Percentiles rank a stretch among this genome's conserved stretches.
Evolutionary conservation across 148 eudicot species (phyloP).

Genomic region (Chenopodium berlandieri): DNA sequence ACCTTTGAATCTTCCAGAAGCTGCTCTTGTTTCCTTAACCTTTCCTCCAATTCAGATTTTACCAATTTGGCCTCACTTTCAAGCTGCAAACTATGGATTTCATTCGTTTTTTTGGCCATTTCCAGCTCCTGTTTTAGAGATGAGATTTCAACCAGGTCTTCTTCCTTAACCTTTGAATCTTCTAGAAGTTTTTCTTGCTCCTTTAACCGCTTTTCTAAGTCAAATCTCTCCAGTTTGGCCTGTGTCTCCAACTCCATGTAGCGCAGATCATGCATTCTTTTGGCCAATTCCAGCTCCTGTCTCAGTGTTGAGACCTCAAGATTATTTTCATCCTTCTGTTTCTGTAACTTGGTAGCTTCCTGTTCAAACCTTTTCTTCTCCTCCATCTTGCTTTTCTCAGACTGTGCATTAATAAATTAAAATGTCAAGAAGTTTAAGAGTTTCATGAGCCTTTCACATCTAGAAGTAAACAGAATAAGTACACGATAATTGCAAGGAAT

Average conservation of each 20-base stretch:
- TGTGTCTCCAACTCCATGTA: constrained; percentile 43
- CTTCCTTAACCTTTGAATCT: constrained; percentile 46
- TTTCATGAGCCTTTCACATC: not conserved
- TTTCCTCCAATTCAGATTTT: constrained; percentile 50
- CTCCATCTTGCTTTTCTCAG: constrained; percentile 31
- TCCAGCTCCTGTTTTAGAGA: constrained; percentile 46
- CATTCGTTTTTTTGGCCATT: constrained; percentile 50
- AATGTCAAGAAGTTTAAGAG: not conserved
- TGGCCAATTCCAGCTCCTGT: constrained; percentile 48
- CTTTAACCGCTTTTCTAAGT: constrained; percentile 55
- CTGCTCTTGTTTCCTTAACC: constrained; percentile 46
- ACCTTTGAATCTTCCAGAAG: constrained; percentile 45
- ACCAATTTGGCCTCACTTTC: constrained; percentile 41
- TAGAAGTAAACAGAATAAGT: not conserved
- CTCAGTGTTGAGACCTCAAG: constrained; percentile 34
- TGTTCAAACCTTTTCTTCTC: constrained; percentile 43
- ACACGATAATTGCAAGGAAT: not conserved
- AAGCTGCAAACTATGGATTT: constrained; percentile 39
- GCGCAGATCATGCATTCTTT: constrained; percentile 48
- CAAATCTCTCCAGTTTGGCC: constrained; percentile 35
- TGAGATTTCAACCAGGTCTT: constrained; percentile 43
- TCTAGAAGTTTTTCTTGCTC: constrained; percentile 44
- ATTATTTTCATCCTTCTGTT: constrained; percentile 46
- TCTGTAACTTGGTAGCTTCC: constrained; percentile 37
- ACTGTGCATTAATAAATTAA: constrained; percentile 13